phyloP scores from a whole-genome alignment of 2,329 filamentous ascomycete species.

The Alternaria sp. region DNA sequence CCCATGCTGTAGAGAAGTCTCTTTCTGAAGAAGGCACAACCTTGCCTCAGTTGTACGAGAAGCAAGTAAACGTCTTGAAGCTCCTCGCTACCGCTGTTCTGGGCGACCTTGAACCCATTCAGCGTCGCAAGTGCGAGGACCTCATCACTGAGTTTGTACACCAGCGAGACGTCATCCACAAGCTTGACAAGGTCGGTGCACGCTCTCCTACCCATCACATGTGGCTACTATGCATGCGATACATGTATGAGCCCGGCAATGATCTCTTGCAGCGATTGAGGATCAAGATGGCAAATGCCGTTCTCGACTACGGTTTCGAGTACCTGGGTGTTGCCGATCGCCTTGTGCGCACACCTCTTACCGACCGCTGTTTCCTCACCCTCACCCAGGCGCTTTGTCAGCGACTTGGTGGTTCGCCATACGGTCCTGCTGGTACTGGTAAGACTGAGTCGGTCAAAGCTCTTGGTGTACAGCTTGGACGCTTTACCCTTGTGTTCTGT shows the following conservation, averaged over 20 bases:
- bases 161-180: constrained; percentile 91
- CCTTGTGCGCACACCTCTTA: constrained; percentile 94
- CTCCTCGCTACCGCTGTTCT: constrained; percentile 88
- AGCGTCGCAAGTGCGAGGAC: constrained; percentile 96
- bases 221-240: constrained; percentile 97
- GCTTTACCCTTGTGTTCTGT: constrained; percentile 98
- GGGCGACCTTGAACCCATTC: constrained; percentile 83
- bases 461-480: constrained; percentile 90
- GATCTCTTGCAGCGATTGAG: constrained; percentile 81
- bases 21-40: constrained; percentile 73
- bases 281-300: constrained; percentile 96
- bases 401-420: constrained; percentile 92
- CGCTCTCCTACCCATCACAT: constrained; percentile 79
- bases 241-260: constrained; percentile 83
- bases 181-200: constrained; percentile 78
- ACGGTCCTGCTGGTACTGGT: constrained; percentile 95
- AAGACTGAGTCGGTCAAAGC: constrained; percentile 99
- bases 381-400: constrained; percentile 96
- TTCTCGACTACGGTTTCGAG: constrained; percentile 95
- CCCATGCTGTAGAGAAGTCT: constrained; percentile 79
- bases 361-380: constrained; percentile 97
- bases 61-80: constrained; percentile 83
- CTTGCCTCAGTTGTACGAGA: constrained; percentile 75
- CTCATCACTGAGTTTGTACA: constrained; percentile 99
- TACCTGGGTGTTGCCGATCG: constrained; percentile 96